Conservation (phyloP, 306 rosid genomes). For the Quercus variabilis region DNA sequence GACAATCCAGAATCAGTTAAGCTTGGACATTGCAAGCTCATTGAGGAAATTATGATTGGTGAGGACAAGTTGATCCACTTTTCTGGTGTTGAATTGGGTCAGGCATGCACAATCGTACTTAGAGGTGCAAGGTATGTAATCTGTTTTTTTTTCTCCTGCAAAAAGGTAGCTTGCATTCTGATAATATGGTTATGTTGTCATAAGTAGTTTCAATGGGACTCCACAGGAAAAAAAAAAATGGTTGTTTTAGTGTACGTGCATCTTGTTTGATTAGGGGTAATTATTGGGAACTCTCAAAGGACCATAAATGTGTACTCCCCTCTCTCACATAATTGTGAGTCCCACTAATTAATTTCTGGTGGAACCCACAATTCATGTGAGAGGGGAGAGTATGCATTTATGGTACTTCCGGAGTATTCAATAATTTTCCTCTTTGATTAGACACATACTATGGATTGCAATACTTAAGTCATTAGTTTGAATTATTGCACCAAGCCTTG, state of each 20-base stretch:
- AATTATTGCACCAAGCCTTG: not conserved
- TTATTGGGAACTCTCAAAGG: no score
- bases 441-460: not conserved
- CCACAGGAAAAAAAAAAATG: not conserved
- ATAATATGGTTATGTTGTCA: not conserved
- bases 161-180: not conserved
- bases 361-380: no score
- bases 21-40: conserved; percentile 86
- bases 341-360: no score
- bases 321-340: no score
- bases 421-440: not conserved
- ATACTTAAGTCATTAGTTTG: not conserved
- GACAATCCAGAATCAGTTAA: conserved; percentile 96
- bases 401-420: no score
- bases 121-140: conserved; percentile 83
- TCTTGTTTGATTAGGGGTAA: not conserved
- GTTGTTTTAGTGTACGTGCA: not conserved
- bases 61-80: conserved; percentile 93
- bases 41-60: conserved; percentile 97
- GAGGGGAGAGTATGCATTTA: no score
- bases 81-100: conserved; percentile 96
- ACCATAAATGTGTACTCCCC: no score
- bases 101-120: conserved; percentile 87
- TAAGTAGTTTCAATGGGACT: not conserved
- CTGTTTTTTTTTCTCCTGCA: not conserved